phyloP scores from a whole-genome alignment of 2,329 filamentous ascomycete genomes.

The Aspergillus sojae region DNA sequence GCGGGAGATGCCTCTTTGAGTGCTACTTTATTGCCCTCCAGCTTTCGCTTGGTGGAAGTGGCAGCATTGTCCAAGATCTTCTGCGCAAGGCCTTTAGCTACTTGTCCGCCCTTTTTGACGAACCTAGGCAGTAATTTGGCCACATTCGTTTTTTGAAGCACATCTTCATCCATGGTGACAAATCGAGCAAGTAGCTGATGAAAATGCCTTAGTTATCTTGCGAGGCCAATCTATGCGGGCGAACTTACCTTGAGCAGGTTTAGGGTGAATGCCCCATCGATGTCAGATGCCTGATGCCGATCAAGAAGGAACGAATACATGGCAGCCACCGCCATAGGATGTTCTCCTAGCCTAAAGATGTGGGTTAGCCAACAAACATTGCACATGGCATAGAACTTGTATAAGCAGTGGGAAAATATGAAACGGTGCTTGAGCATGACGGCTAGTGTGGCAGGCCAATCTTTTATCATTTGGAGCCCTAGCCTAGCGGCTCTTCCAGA shows the following conservation, averaged over 20 bases:
- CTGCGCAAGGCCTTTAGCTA: slow-evolving; percentile 58
- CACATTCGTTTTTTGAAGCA: slow-evolving; percentile 62
- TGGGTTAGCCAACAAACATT: slow-evolving; percentile 29
- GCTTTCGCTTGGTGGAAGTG: slow-evolving; percentile 47
- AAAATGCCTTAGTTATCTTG: slow-evolving; percentile 25
- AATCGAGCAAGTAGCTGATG: slow-evolving; percentile 56
- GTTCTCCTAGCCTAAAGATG: slow-evolving; percentile 50
- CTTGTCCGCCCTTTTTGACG: slow-evolving; percentile 61
- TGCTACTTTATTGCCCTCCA: slow-evolving; percentile 39
- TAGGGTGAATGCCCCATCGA: slow-evolving; percentile 47
- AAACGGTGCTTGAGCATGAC: background rate
- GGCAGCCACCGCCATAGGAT: slow-evolving; percentile 49
- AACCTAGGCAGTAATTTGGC: slow-evolving; percentile 60
- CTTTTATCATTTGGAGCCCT: background rate
- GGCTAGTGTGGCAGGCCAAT: background rate
- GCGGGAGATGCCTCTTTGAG: slow-evolving; percentile 39
- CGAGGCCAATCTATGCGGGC: background rate
- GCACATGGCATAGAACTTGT: background rate
- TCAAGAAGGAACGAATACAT: slow-evolving; percentile 53
- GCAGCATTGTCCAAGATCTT: slow-evolving; percentile 55
- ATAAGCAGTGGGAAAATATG: background rate
- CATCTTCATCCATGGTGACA: slow-evolving; percentile 59
- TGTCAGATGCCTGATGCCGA: slow-evolving; percentile 51
- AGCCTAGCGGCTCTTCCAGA: slow-evolving; percentile 6
- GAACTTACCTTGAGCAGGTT: slow-evolving; percentile 49